Percentiles rank a stretch among this genome's conserved stretches.
phyloP scores from a whole-genome alignment of 2,329 filamentous ascomycete species.

The Arthrinium phaeospermum region DNA sequence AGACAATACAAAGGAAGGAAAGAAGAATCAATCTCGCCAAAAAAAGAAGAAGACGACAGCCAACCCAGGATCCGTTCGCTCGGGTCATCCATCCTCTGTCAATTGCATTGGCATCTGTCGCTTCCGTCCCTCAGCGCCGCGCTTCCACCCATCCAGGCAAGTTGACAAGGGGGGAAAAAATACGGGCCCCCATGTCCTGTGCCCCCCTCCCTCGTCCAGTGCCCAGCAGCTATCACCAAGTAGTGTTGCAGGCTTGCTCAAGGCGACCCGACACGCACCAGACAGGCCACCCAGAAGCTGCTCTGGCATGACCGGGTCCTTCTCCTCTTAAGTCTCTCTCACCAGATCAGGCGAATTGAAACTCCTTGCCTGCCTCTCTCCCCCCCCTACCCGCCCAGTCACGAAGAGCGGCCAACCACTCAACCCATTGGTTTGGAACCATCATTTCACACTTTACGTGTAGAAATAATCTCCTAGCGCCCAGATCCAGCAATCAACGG shows the following conservation, averaged over 20 bases:
- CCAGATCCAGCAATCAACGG: slow-evolving; percentile 17
- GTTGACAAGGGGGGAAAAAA: slow-evolving; percentile 14
- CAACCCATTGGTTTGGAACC: slow-evolving; percentile 4
- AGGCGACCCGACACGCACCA: slow-evolving; percentile 6
- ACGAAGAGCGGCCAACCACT: slow-evolving; percentile 20
- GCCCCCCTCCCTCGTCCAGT: slow-evolving; percentile 12
- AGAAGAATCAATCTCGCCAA: slow-evolving; percentile 16
- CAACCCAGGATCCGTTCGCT: slow-evolving; percentile 11
- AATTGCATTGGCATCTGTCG: slow-evolving; percentile 13
- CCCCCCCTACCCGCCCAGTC: slow-evolving; percentile 12
- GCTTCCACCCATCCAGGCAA: background rate
- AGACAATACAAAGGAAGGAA: slow-evolving; percentile 1
- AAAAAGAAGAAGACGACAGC: slow-evolving; percentile 5
- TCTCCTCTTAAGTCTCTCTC: slow-evolving; percentile 3
- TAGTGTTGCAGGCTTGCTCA: slow-evolving; percentile 1
- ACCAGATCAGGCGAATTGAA: slow-evolving; percentile 14
- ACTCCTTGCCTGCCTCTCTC: slow-evolving; percentile 11
- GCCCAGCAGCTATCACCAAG: background rate
- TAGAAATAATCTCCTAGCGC: slow-evolving; percentile 17
- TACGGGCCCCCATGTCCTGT: slow-evolving; percentile 13
- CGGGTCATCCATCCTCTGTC: slow-evolving; percentile 1
- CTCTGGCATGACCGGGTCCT: slow-evolving; percentile 16
- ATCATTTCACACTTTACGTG: slow-evolving; percentile 11
- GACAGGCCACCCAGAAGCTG: slow-evolving; percentile 9
- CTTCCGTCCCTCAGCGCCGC: background rate